phyloP scores from a whole-genome alignment of 2,329 filamentous ascomycete species.

The Keithomyces neogunnii region DNA sequence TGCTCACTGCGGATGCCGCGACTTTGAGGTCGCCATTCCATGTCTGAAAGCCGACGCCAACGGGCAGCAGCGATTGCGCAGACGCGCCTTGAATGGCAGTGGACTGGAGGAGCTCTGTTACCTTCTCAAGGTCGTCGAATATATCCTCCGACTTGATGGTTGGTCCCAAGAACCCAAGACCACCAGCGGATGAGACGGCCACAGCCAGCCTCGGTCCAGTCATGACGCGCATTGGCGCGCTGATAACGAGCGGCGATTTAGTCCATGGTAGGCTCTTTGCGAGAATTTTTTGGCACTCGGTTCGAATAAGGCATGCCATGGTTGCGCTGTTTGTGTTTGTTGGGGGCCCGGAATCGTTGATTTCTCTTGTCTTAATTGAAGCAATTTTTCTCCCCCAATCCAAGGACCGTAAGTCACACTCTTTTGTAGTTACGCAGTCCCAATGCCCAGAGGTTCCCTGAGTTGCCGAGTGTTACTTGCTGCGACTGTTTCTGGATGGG shows the following conservation, averaged over 20 bases:
- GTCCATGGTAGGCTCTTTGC: slow-evolving; percentile 17
- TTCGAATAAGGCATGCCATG: slow-evolving; percentile 5
- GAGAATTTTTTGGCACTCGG: slow-evolving; percentile 5
- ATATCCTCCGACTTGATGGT: slow-evolving; percentile 24
- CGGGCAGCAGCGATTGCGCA: slow-evolving; percentile 23
- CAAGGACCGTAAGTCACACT: background rate
- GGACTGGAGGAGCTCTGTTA: slow-evolving; percentile 14
- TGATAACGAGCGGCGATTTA: slow-evolving; percentile 42
- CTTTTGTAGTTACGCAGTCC: background rate
- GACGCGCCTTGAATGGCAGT: slow-evolving; percentile 7
- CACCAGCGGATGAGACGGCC: slow-evolving; percentile 62
- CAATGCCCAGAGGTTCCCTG: background rate
- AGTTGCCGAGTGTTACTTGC: background rate
- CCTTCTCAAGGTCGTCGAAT: slow-evolving; percentile 20
- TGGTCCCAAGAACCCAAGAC: slow-evolving; percentile 45
- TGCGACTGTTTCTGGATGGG: background rate
- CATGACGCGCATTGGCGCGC: slow-evolving; percentile 64
- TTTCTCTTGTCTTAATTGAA: background rate
- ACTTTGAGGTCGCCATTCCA: slow-evolving; percentile 33
- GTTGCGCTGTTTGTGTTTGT: background rate
- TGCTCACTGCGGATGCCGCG: slow-evolving; percentile 20
- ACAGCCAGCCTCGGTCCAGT: slow-evolving; percentile 45
- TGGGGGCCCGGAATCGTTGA: background rate
- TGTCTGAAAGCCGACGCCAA: slow-evolving; percentile 38
- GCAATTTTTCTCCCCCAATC: background rate